Percentiles rank a stretch among this genome's conserved stretches.
Conservation (phyloP, 176 grass and related monocot species). For the Avena atlantica region DNA sequence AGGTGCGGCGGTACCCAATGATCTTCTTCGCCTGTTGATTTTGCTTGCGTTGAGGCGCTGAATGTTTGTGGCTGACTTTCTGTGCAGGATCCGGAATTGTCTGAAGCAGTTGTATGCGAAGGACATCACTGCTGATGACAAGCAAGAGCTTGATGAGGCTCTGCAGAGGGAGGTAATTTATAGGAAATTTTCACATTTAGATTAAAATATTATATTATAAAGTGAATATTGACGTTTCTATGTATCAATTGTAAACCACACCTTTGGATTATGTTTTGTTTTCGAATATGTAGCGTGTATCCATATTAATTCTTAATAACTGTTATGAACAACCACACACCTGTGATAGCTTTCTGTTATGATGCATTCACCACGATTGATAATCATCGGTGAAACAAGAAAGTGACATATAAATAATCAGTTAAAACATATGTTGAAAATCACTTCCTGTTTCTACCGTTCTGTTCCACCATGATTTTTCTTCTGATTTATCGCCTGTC, state of each 20-base stretch:
- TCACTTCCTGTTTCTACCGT: neutral
- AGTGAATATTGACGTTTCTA: neutral
- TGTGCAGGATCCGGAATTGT: slow-evolving; percentile 88
- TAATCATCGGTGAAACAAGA: neutral
- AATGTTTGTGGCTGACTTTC: slow-evolving; percentile 26
- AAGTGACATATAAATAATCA: neutral
- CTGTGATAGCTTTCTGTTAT: neutral
- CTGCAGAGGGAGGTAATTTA: slow-evolving; percentile 92
- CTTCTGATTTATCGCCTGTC: slow-evolving; percentile 38
- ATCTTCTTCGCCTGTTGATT: slow-evolving; percentile 7
- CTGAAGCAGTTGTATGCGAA: slow-evolving; percentile 82
- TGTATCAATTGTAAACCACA: slow-evolving; percentile 10
- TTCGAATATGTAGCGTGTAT: neutral
- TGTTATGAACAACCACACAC: neutral
- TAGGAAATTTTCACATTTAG: slow-evolving; percentile 24
- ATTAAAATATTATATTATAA: slow-evolving; percentile 4
- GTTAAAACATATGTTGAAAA: slow-evolving; percentile 25
- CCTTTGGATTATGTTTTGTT: slow-evolving; percentile 5
- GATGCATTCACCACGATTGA: too few relatives aligned
- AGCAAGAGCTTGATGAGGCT: slow-evolving; percentile 95
- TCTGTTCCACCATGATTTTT: slow-evolving; percentile 4
- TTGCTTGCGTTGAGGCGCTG: slow-evolving; percentile 8
- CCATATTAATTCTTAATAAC: neutral
- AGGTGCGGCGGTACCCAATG: slow-evolving; percentile 40
- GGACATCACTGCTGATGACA: slow-evolving; percentile 93